Evolutionary conservation across 768 basidiomycete species (phyloP), one percentile per base, ranked within the genome.

Genomic region (Mycena chlorophos): DNA sequence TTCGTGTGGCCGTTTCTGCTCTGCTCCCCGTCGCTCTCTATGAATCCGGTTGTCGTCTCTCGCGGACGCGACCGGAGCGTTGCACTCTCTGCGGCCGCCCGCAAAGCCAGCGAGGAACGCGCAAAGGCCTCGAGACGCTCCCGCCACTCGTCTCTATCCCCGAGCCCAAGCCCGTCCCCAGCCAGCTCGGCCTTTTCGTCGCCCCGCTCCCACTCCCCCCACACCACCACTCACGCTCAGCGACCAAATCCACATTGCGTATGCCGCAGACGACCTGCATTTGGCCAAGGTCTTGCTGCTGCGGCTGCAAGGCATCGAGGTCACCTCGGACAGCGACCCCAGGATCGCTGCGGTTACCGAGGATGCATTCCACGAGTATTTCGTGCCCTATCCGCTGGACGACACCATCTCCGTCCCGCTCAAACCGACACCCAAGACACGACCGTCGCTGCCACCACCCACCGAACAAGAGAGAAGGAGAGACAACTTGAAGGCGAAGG

Each of bases 191-290:
- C 70, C 4, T 68, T 70, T 45, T 62, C 69, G 54, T 70, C 73
- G 34, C 69, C 70, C 3, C 71, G 78, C 65, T 76, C 78, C 75
- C 0, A 77, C 73, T 0, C 71, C 68, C 12, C 72, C 73, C 8
- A 22, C 73, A 66, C 61, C 77, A 46, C 68, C 79, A 3, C 70
- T 64, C 20, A 69, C 83, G 0, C 78, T 87, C 57, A 77, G 81
- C 48, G 86, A 87, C 74, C 83, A 82, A 67, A 76, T 87, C 31
- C 84, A 87, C 63, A 73, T 79, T 62, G 87, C 87, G 5, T 87
- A 87, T 63, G 84, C 85, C 0, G 73, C 77, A 58, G 86, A 88
- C 66, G 74, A 88, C 72, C 81, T 88, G 54, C 84, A 81, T 55
- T 78, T 82, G 57, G 86, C 86, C 42, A 84, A 83, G 71, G 73